phyloP scores from a whole-genome alignment of 306 rosid genomes.

The Prunus kanzakura region DNA sequence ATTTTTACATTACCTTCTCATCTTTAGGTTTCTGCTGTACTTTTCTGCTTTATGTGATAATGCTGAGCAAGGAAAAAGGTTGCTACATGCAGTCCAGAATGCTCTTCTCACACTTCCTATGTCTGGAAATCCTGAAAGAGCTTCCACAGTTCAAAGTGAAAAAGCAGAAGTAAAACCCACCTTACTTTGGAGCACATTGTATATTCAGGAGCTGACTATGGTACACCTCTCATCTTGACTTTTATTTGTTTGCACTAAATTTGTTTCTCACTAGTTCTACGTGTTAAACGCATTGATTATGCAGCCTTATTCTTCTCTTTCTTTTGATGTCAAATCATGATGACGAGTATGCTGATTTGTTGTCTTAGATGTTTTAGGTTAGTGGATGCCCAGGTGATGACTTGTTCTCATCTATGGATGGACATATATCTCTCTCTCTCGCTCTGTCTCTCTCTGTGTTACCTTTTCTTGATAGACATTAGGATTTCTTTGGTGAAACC shows the following conservation, averaged over 20 bases:
- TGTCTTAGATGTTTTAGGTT: no score
- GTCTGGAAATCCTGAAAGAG: slow-evolving; percentile 46
- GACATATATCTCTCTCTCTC: no score
- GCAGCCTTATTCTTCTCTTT: no score
- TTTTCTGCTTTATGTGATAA: slow-evolving; percentile 65
- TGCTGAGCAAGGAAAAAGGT: slow-evolving; percentile 64
- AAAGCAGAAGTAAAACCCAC: slow-evolving; percentile 42
- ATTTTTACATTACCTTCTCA: slow-evolving; percentile 18
- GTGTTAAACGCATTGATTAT: no score
- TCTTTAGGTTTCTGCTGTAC: slow-evolving; percentile 67
- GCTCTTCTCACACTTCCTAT: slow-evolving; percentile 49
- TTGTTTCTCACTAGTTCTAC: not conserved
- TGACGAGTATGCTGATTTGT: no score
- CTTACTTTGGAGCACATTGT: slow-evolving; percentile 72
- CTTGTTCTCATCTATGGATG: no score
- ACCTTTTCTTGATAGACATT: no score
- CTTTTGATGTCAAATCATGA: no score
- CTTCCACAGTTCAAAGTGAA: slow-evolving; percentile 42
- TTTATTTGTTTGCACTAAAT: not conserved
- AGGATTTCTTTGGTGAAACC: no score
- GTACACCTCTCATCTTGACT: slow-evolving; percentile 26
- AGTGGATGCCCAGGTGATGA: no score
- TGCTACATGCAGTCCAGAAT: slow-evolving; percentile 54
- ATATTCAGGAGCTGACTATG: slow-evolving; percentile 64
- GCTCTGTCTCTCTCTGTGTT: no score